Evolutionary conservation across 306 rosid genomes (phyloP).

Genomic region (Cicer yamashitae): DNA sequence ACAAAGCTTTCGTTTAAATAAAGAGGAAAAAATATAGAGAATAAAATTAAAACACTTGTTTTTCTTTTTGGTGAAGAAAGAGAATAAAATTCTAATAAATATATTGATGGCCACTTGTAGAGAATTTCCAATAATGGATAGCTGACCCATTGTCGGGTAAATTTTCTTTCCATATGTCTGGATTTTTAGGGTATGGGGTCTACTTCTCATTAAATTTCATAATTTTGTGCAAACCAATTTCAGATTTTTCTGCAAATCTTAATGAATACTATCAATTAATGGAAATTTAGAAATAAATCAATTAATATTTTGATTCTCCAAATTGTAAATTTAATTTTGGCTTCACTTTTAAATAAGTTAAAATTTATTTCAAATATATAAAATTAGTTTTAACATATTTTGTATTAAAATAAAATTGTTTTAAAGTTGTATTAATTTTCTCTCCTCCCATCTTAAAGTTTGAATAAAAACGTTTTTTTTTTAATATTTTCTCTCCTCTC

Average conservation of each 20-base stretch:
- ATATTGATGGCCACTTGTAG: conserved; percentile 48
- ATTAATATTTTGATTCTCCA: background rate
- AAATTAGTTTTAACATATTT: no score
- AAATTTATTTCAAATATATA: no score
- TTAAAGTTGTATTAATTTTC: no score
- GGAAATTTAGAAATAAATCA: conserved; percentile 21
- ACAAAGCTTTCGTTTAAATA: conserved; percentile 46
- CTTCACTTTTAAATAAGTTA: no score
- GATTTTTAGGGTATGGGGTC: conserved; percentile 55
- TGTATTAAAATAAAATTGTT: no score
- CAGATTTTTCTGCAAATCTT: conserved; percentile 45
- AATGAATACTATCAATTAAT: conserved; percentile 36
- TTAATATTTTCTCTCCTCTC: no score
- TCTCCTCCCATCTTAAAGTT: no score
- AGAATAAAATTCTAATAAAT: conserved; percentile 42
- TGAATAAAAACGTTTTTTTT: no score
- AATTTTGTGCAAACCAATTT: conserved; percentile 45
- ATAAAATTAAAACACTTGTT: conserved; percentile 26
- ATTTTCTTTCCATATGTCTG: conserved; percentile 56
- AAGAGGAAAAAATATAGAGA: conserved; percentile 25
- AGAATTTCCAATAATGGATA: conserved; percentile 62
- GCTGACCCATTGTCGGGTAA: conserved; percentile 56
- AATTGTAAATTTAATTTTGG: background rate
- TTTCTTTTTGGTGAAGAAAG: conserved; percentile 36
- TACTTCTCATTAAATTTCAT: conserved; percentile 45